Base-by-base conservation (phyloP, 768 basidiomycete genomes). In the Macrolepiota dolichaula region DNA sequence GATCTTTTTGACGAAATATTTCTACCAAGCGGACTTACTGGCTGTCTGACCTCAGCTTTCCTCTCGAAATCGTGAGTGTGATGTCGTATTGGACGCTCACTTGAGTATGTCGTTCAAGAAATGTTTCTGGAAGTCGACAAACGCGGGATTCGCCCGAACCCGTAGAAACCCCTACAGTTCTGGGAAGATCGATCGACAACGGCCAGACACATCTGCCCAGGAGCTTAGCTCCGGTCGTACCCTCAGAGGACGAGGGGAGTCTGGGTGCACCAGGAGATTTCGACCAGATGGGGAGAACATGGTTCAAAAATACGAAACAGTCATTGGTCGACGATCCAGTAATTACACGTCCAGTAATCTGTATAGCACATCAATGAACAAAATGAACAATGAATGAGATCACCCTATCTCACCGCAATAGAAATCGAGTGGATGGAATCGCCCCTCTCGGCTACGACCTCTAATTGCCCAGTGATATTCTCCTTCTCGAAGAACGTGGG, bases 401-500 rank as follows among this genome's bases (percentile, higher is more conserved):
- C 47, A 49, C 9, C 2, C 24, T 24, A 51, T 67, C 77, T 42
- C 69, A 82, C 81, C 50, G 66, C 74, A 40, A 77, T 78, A 27
- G 73, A 75, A 55, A 82, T 72, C 24, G 79, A 75, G 60, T 82
- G 80, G 49, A 82, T 82, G 22, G 79, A 82, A 66, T 84, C 81
- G 29, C 80, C 80, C 70, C 75, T 78, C 64, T 82, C 81, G 27
- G 79, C 80, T 55, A 73, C 69, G 63, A 84, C 67, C 65, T 81
- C 77, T 51, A 84, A 71, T 42, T 70, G 72, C 46, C 80, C 81
- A 55, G 71, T 79, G 71, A 84, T 77, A 51, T 77, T 76, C 68
- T 83, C 81, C 72, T 81, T 83, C 74, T 84, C 81, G 66, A 78
- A 80, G 68, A 80, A 81, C 22, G 79, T 80, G 9, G 82, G 81